Percentiles rank a stretch among this genome's conserved stretches.
Evolutionary conservation across 441 rosid genomes (phyloP).

Genomic region (Corymbia calophylla): DNA sequence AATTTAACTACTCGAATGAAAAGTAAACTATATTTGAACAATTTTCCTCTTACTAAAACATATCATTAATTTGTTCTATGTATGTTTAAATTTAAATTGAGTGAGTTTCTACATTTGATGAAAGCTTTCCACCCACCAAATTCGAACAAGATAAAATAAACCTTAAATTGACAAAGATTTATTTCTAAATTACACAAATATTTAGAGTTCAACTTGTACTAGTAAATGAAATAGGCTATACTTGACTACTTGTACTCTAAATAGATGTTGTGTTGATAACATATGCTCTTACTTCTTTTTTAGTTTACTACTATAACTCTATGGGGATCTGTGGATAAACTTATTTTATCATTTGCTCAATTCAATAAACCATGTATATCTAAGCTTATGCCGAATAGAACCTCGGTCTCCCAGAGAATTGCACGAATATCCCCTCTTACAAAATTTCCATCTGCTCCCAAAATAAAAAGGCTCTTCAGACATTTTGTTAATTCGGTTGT

Average conservation of each 20-base stretch:
- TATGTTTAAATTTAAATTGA: neutral
- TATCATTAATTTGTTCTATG: neutral
- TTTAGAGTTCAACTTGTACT: neutral
- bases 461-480: neutral
- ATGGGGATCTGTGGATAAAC: neutral
- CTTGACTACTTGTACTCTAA: neutral
- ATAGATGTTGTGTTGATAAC: neutral
- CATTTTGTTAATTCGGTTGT: neutral
- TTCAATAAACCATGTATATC: neutral
- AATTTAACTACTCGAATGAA: neutral
- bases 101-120: neutral
- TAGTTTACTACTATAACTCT: neutral
- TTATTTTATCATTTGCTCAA: neutral
- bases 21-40: neutral
- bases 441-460: neutral
- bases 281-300: neutral
- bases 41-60: neutral
- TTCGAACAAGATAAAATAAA: neutral
- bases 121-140: neutral
- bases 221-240: neutral
- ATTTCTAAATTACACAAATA: neutral
- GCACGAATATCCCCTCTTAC: neutral
- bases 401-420: neutral
- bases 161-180: neutral
- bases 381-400: neutral